phyloP scores from a whole-genome alignment of 768 basidiomycete genomes.

The Auriscalpium microsporum region DNA sequence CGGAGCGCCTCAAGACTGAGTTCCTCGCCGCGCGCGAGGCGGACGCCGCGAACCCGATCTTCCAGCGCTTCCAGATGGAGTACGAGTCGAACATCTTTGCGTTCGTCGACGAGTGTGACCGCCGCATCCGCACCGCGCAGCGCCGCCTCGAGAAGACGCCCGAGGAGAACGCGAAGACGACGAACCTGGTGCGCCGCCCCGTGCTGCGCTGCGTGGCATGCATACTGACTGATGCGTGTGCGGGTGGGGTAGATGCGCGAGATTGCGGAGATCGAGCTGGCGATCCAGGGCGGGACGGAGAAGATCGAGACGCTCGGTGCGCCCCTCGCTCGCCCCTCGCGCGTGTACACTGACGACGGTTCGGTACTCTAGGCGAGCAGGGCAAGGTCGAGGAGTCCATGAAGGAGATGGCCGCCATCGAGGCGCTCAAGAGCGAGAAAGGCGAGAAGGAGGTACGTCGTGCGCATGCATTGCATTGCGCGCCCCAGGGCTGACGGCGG shows the following conservation, averaged over 20 bases:
- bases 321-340: constrained; percentile 18
- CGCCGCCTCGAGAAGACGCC: constrained; percentile 97
- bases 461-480: neutral
- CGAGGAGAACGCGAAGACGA: constrained; percentile 98
- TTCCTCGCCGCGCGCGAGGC: constrained; percentile 74
- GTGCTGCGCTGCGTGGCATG: neutral
- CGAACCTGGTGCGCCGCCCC: constrained; percentile 65
- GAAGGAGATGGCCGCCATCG: constrained; percentile 95
- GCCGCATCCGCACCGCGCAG: constrained; percentile 90
- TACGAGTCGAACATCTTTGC: constrained; percentile 92
- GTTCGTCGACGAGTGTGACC: constrained; percentile 97
- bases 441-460: constrained; percentile 79
- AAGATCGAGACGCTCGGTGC: constrained; percentile 90
- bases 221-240: neutral
- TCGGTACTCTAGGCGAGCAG: constrained; percentile 63
- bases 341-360: neutral
- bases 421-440: constrained; percentile 95
- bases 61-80: constrained; percentile 85
- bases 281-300: constrained; percentile 97
- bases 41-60: constrained; percentile 71
- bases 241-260: constrained; percentile 73
- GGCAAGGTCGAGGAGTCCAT: constrained; percentile 99
- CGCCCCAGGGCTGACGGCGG: neutral
- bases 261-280: constrained; percentile 98
- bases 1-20: constrained; percentile 86